Conservation (phyloP, 2,329 filamentous ascomycete genomes). For the Lojkania enalia region DNA sequence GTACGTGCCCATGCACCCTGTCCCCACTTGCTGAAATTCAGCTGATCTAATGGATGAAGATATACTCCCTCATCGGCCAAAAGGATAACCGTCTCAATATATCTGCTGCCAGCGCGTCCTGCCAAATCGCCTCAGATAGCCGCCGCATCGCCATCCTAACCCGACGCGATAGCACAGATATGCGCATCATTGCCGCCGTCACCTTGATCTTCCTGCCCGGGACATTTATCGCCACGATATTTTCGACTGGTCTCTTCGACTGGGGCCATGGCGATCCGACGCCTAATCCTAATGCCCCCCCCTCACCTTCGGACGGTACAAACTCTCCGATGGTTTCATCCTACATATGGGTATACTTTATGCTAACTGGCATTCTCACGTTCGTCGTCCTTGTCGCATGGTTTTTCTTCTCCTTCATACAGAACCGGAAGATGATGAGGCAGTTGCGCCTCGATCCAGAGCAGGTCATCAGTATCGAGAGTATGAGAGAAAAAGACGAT, state of each 20-base stretch:
- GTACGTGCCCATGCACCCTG: slow-evolving; percentile 7
- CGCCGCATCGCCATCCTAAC: slow-evolving; percentile 23
- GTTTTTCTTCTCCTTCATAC: slow-evolving; percentile 17
- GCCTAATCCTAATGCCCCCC: background rate
- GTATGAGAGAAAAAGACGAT: background rate
- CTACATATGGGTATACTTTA: slow-evolving; percentile 23
- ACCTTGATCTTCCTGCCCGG: slow-evolving; percentile 26
- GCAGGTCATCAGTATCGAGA: slow-evolving; percentile 3
- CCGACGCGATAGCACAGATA: slow-evolving; percentile 24
- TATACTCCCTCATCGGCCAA: slow-evolving; percentile 22
- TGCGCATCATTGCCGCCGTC: slow-evolving; percentile 26
- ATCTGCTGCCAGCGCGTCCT: slow-evolving; percentile 12
- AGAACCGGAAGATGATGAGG: slow-evolving; percentile 17
- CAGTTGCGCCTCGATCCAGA: slow-evolving; percentile 12
- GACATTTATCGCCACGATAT: slow-evolving; percentile 25
- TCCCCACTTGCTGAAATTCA: background rate
- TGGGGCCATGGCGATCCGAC: slow-evolving; percentile 14
- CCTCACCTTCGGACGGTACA: background rate
- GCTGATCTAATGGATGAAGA: slow-evolving; percentile 7
- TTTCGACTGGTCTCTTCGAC: slow-evolving; percentile 18
- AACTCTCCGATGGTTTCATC: slow-evolving; percentile 10
- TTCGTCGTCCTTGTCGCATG: slow-evolving; percentile 19
- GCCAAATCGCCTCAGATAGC: slow-evolving; percentile 19
- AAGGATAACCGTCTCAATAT: slow-evolving; percentile 24
- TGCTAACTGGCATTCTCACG: slow-evolving; percentile 20